Conservation (phyloP, 192 early-diverging fungal species). For the Gamsiella multidivaricata region DNA sequence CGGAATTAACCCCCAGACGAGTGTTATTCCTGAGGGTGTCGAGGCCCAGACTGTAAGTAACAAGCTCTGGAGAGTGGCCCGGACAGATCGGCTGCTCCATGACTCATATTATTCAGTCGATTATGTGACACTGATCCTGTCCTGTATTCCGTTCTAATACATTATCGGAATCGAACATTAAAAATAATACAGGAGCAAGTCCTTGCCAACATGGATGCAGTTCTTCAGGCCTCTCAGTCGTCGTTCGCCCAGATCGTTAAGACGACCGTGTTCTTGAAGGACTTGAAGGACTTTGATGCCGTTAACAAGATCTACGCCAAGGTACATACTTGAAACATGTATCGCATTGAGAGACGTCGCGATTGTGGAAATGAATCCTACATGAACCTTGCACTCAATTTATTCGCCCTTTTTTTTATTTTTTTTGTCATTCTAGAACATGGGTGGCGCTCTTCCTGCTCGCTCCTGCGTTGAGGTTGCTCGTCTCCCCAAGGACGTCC, state of each 20-base stretch:
- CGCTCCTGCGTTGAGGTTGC: constrained; percentile 87
- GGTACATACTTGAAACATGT: constrained; percentile 43
- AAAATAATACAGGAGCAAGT: constrained; percentile 70
- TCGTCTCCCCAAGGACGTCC: constrained; percentile 86
- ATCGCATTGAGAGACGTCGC: not conserved
- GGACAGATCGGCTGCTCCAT: not conserved
- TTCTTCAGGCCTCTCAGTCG: constrained; percentile 83
- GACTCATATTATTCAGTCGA: constrained; percentile 3
- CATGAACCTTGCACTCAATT: not conserved
- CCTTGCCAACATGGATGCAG: constrained; percentile 85
- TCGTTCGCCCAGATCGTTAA: constrained; percentile 89
- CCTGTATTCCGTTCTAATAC: not conserved
- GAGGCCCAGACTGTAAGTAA: constrained; percentile 71
- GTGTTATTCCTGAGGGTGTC: constrained; percentile 75
- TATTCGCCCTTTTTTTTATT: not conserved
- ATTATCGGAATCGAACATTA: too few relatives aligned
- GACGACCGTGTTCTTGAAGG: constrained; percentile 95
- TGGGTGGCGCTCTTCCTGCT: constrained; percentile 72
- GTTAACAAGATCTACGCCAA: constrained; percentile 93
- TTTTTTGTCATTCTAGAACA: constrained; percentile 57
- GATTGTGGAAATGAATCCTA: not conserved
- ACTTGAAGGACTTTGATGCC: constrained; percentile 88
- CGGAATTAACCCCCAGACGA: constrained; percentile 76
- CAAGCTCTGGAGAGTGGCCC: not conserved
- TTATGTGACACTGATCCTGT: constrained; percentile 1